Base-by-base conservation (phyloP, 208 protist genomes). In the Acanthamoeba divionensis region DNA sequence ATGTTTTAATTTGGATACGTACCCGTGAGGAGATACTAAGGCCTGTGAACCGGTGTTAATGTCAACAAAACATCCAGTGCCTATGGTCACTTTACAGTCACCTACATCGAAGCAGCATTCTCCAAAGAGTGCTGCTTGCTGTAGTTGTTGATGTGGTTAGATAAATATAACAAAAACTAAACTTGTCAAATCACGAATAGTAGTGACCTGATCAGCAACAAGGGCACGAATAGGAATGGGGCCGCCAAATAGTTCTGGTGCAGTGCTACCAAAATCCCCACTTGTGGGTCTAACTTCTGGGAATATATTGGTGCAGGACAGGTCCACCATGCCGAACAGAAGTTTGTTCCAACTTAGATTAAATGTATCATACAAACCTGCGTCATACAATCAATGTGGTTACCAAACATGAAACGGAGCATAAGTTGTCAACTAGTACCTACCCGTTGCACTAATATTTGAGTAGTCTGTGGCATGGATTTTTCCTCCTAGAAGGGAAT, bases 81-180 rank as follows among this genome's bases (percentile, higher is more conserved):
- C 92, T 50, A 93, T 90, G 2, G 92, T 93, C 6, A 91, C n/a
- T 38, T 93, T 93, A 1, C 54, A 69, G 0, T 93, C 92, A 12
- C 92, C 92, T 24, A 90, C 82, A 24, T 91, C 44, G 24, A 93
- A 93, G 65, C 92, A 93, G 65, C 92, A 93, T 31, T 93, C 69
- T 6, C 90, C 92, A 92, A 93, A 93, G 50, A 92, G 66, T 2
- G 92, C 80, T 9, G 89, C 62, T 18, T 92, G 91, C 50, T 83
- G n/a, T n/a, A n/a, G n/a, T n/a, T n/a, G n/a, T n/a, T n/a, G 94
- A 87, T 95, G 99, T 90, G 89, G 83, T 95, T 24, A n/a, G n/a
- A 60, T n/a, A 60, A 60, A 60, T 18, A 60, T 24, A 60, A n/a
- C 52, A 60, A 60, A n/a, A 60, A 60, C 18, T 60, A 60, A 60